Evolutionary conservation across 441 rosid genomes (phyloP).

Genomic region (Erodium texanum): DNA sequence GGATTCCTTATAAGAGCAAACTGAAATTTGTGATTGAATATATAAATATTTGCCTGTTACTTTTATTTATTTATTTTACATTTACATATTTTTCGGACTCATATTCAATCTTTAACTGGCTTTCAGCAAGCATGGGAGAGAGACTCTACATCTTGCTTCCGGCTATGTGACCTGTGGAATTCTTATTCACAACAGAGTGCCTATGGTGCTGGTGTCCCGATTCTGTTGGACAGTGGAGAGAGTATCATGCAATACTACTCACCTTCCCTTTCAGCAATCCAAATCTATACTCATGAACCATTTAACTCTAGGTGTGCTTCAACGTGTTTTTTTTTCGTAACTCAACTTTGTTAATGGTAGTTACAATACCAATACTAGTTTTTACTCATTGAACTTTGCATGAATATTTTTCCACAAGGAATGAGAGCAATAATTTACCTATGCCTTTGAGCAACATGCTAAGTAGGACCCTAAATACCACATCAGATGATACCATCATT

Average conservation of each 20-base stretch:
- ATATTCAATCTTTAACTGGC: slow-evolving; percentile 1
- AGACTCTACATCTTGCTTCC: neutral
- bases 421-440: neutral
- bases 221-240: slow-evolving; percentile 4
- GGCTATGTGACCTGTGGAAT: neutral
- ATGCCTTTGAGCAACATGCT: neutral
- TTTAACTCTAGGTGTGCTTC: neutral
- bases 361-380: neutral
- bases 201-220: slow-evolving; percentile 7
- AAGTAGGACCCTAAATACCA: neutral
- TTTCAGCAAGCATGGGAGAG: neutral
- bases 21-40: neutral
- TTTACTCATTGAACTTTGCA: neutral
- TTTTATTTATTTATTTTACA: neutral
- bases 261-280: slow-evolving; percentile 3
- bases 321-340: neutral
- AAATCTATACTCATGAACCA: neutral
- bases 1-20: neutral
- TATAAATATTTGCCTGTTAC: neutral
- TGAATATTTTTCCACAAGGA: neutral
- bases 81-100: neutral
- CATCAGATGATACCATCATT: slow-evolving; percentile 2
- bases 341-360: neutral
- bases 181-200: neutral
- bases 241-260: slow-evolving; percentile 7